Evolutionary conservation across 441 rosid species (phyloP), one percentile per base, ranked within the genome.

Genomic region (Corymbia calophylla): DNA sequence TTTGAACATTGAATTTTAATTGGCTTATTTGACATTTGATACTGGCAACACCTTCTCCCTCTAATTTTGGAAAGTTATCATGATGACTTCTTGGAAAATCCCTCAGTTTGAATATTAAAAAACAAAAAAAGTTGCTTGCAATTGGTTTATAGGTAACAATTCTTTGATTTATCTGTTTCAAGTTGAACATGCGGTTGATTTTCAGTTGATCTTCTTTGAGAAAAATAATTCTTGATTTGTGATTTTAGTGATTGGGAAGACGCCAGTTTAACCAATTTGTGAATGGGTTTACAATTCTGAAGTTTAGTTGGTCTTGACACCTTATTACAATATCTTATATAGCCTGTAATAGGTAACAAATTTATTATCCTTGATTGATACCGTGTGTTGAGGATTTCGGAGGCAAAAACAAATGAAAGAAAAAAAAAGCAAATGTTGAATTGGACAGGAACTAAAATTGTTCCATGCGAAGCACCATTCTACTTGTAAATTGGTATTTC

Each of bases 361-460:
- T 4, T 56, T 56, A 0, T 23, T 56, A 56, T 56, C 29, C 62
- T 56, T 23, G 62, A 56, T 56, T 56, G 62, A 56, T 23, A 56
- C 13, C 6, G 0, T 23, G 62, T 4, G 62, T 23, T 5, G 0
- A 58, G 0, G 62, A 58, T 23, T 51, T 23, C 0, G 1, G 6
- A 58, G 62, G 62, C 29, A 23, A 58, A 58, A 58, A 58, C 29
- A 58, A 58, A 58, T 23, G 12, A 58, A 58, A 58, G 62, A 23
- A 56, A 9, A 23, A 23, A 35, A 56, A 56, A 56, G 29, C 0
- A 12, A 29, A 58, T 0, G 0, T 58, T 23, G 6, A 27, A 9
- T 10, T 58, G 0, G 62, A 51, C 53, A 11, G 2, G 16, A 2
- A 58, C 14, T 58, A 0, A 23, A 58, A 23, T 9, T 58, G 14